These are phyloP conservation scores for Dentipellis sp. DNA, from an alignment of 768 basidiomycete species.

Conservation along the genomic window DNA sequence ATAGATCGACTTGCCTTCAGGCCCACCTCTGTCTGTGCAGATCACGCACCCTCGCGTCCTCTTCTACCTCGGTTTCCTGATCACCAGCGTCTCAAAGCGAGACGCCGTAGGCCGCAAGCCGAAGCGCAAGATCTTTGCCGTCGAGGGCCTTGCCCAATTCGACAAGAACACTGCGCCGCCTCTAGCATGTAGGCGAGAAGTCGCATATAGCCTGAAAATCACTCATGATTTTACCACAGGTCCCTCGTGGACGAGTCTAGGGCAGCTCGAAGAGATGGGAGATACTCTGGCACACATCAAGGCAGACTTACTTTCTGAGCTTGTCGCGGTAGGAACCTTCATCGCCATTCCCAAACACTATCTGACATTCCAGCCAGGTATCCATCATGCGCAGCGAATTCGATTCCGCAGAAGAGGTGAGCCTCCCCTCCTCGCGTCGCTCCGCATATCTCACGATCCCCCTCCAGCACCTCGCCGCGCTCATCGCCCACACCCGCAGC, in stretches of 20 bases:
- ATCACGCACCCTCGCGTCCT: constrained; percentile 62
- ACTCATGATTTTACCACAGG: constrained; percentile 25
- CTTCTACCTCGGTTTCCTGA: constrained; percentile 55
- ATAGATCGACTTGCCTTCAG: constrained; percentile 23
- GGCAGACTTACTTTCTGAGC: constrained; percentile 64
- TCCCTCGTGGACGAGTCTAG: constrained; percentile 42
- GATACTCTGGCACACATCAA: constrained; percentile 48
- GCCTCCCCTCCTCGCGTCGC: constrained; percentile 12
- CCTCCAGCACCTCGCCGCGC: constrained; percentile 30
- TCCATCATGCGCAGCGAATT: constrained; percentile 64
- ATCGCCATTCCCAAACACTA: not conserved
- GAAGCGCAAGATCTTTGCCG: constrained; percentile 60
- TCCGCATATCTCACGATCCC: not conserved
- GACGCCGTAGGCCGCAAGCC: constrained; percentile 70
- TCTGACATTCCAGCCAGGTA: constrained; percentile 29
- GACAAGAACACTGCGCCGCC: constrained; percentile 37
- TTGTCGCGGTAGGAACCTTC: constrained; percentile 41
- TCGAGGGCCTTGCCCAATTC: constrained; percentile 45
- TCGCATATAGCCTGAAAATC: not conserved
- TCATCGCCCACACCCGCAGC: constrained; percentile 58
- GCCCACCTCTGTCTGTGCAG: constrained; percentile 42
- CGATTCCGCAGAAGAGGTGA: constrained; percentile 47
- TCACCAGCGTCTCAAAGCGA: constrained; percentile 57
- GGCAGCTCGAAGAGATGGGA: constrained; percentile 41
- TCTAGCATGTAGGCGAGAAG: not conserved